Conservation (phyloP, 2,329 filamentous ascomycete genomes). For the Didymella lethalis region DNA sequence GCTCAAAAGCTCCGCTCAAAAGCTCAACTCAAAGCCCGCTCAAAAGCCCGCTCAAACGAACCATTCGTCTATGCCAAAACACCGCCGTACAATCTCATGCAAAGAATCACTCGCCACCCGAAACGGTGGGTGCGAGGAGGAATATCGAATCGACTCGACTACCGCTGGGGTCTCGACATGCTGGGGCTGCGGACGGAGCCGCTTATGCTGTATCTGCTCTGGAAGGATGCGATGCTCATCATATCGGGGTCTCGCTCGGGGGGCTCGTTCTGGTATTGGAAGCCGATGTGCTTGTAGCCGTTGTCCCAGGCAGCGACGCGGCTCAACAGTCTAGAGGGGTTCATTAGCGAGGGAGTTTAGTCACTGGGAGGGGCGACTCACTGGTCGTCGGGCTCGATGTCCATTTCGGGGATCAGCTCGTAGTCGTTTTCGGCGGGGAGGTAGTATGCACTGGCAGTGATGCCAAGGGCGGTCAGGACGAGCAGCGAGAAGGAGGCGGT, state of each 20-base stretch:
- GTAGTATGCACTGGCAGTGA: slow-evolving; percentile 72
- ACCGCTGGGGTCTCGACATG: slow-evolving; percentile 18
- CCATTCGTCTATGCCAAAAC: slow-evolving; percentile 17
- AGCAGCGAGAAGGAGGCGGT: slow-evolving; percentile 67
- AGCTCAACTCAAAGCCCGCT: slow-evolving; percentile 9
- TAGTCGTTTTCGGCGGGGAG: slow-evolving; percentile 86
- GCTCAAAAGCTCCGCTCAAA: slow-evolving; percentile 9
- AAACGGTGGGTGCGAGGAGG: background rate
- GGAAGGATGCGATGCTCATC: slow-evolving; percentile 23
- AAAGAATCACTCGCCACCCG: slow-evolving; percentile 6
- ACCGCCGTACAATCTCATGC: slow-evolving; percentile 22
- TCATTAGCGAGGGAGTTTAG: slow-evolving; percentile 31
- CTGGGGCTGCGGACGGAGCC: slow-evolving; percentile 14
- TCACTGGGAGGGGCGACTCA: slow-evolving; percentile 28
- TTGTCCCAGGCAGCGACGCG: slow-evolving; percentile 49
- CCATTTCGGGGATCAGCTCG: slow-evolving; percentile 69
- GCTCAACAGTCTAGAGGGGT: slow-evolving; percentile 38
- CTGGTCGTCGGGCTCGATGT: slow-evolving; percentile 46
- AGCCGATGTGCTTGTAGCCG: slow-evolving; percentile 36
- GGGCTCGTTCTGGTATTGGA: slow-evolving; percentile 23
- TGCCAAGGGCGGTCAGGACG: slow-evolving; percentile 61
- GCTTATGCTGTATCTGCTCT: slow-evolving; percentile 19
- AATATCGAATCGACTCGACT: slow-evolving; percentile 3
- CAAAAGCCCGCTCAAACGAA: slow-evolving; percentile 5
- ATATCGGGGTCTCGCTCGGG: slow-evolving; percentile 26